Percentiles rank a stretch among this genome's conserved stretches.
phyloP scores from a whole-genome alignment of 1,284 basidiomycete species.

The Sanghuangporus baumii region DNA sequence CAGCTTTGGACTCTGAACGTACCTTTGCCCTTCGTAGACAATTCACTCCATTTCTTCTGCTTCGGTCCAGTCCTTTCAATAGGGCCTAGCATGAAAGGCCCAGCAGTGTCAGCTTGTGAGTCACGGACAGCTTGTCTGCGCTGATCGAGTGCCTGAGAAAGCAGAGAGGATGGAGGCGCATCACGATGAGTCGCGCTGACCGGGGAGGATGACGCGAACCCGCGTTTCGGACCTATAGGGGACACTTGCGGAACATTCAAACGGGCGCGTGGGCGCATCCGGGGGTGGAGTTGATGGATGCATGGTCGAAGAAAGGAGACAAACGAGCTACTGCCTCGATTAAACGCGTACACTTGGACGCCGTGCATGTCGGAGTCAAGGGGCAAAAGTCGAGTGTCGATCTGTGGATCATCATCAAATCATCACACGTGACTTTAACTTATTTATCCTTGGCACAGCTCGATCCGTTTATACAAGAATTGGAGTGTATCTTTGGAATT shows the following conservation, averaged over 20 bases:
- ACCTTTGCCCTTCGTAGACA: slow-evolving; percentile 82
- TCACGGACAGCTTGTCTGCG: slow-evolving; percentile 39
- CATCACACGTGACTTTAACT: neutral
- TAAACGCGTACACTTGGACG: neutral
- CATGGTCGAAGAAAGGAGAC: slow-evolving; percentile 6
- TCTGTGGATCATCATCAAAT: neutral
- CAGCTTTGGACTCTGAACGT: slow-evolving; percentile 24
- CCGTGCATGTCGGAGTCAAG: slow-evolving; percentile 3
- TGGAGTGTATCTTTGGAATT: neutral
- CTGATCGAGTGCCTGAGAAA: slow-evolving; percentile 64
- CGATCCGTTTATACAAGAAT: neutral
- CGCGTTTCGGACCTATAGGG: neutral
- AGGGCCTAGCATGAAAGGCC: slow-evolving; percentile 79
- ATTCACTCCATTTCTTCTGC: slow-evolving; percentile 75
- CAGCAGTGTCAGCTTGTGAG: slow-evolving; percentile 50
- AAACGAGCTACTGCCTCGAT: neutral
- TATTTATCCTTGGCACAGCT: neutral
- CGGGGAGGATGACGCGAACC: neutral
- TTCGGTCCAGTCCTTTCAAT: slow-evolving; percentile 52
- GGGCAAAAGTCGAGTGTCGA: neutral
- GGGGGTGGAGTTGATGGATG: neutral
- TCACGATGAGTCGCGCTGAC: slow-evolving; percentile 43
- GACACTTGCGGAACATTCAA: neutral
- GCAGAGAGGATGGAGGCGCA: slow-evolving; percentile 43
- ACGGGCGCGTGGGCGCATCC: neutral